Evolutionary conservation across 2,329 filamentous ascomycete genomes (phyloP), one percentile per base, ranked within the genome.

Genomic region (Aspergillus novofumigatus): DNA sequence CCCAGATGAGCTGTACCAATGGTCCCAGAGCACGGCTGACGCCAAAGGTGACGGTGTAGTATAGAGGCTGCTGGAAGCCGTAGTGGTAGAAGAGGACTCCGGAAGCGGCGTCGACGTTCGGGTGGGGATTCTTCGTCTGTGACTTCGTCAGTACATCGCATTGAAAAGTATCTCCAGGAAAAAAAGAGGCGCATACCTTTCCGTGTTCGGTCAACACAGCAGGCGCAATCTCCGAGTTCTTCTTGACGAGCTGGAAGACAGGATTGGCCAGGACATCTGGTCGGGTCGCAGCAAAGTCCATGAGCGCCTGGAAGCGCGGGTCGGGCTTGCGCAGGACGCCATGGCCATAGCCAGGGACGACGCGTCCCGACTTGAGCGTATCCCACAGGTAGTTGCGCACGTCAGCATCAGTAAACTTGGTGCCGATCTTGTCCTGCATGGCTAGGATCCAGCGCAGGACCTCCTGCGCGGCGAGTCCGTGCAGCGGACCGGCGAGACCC

Each of bases 21-120:
- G 94, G 94, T 7, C 94, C 94, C 17, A 99, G 80, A 53, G 83
- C 84, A 72, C 85, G 80, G 72, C 82, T 86, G 49, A 88, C 85
- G 65, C 85, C 85, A 66, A 88, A 88, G 5, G 85, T 86, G 9
- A 85, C 85, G 17, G 85, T 88, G 80, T 97, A 99, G 82, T 97
- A 99, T 10, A 97, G 83, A 0, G 93, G 96, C 80, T 97, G 91
- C 74, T 90, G 89, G 86, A 99, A 96, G 57, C 93, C 94, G 74
- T 96, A 99, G 81, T 97, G 92, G 78, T 97, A 88, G 86, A 99
- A 97, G 51, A 99, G 83, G 5, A 97, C 92, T 62, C 94, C 94
- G 0, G 92, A 96, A 62, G 86, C 88, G 50, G 89, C 92, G 77
- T 99, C 94, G 60, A 99, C 94, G 74, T 99, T 99, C 63, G 94